These are phyloP conservation scores for Aspergillus homomorphus DNA, from an alignment of 495 filamentous ascomycete genomes.

Conservation along the genomic window DNA sequence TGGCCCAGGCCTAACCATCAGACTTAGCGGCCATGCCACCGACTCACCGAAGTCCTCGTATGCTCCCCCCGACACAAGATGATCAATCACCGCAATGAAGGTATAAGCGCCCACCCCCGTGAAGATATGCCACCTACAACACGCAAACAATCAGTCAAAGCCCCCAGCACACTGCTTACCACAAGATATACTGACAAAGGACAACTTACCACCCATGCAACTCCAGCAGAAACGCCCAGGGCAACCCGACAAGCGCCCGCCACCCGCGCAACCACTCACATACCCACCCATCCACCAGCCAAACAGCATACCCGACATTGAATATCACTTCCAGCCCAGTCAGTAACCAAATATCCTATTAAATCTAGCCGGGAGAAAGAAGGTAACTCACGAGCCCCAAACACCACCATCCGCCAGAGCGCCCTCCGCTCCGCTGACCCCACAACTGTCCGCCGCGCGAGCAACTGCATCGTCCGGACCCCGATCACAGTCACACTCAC, in stretches of 20 bases:
- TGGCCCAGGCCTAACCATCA: too few species aligned
- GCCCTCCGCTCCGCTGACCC: conserved; percentile 11
- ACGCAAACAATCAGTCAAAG: background rate
- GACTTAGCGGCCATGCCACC: conserved; percentile 14
- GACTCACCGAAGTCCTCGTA: conserved; percentile 1
- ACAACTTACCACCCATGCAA: conserved; percentile 53
- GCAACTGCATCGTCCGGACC: conserved; percentile 31
- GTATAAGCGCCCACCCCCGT: conserved; percentile 48
- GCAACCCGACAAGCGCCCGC: conserved; percentile 26
- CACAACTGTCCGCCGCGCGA: conserved; percentile 17
- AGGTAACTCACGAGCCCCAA: conserved; percentile 19
- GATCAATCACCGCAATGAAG: conserved; percentile 21
- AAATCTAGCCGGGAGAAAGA: background rate
- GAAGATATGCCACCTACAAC: conserved; percentile 51
- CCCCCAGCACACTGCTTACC: background rate
- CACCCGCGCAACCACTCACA: conserved; percentile 17
- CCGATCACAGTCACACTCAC: conserved; percentile 22
- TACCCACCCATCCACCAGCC: conserved; percentile 27
- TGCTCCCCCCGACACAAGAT: conserved; percentile 1
- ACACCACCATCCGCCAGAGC: conserved; percentile 17
- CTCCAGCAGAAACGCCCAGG: conserved; percentile 52
- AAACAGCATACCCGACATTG: conserved; percentile 23
- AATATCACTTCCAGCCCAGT: conserved; percentile 22
- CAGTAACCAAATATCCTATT: conserved; percentile 1
- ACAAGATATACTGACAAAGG: conserved; percentile 1